Evolutionary conservation across 345 rosid genomes (phyloP), one percentile per base, ranked within the genome.

Genomic region (Mercurialis annua): DNA sequence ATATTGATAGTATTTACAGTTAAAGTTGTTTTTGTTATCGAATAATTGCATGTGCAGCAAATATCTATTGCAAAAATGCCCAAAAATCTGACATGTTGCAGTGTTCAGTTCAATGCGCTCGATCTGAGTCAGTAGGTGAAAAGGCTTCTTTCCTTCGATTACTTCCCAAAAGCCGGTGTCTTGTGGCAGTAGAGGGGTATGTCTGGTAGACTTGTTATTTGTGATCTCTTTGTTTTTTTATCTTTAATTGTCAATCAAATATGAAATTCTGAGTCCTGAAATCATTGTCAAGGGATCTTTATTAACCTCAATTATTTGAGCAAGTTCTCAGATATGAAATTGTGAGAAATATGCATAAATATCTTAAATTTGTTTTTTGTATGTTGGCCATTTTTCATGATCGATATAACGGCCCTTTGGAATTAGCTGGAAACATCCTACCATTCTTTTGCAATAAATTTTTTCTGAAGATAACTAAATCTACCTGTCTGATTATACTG

Each of bases 111-210:
- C 73, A 90, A 93, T 85, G 97, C n/a, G n/a, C 97, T 68, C 85
- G 97, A 50, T 89, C 98, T 47, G 98, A 93, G 79, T 81, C 97
- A 0, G 62, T 89, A 21, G 61, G 73, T 51, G 97, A 90, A 56
- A 90, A 89, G 88, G 86, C 90, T 49, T 93, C 98, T 27, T 93
- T 93, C 55, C 96, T 91, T 42, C 88, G 94, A 57, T 82, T 90
- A 38, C 87, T 93, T 73, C 95, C 92, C 14, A 93, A 85, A 76
- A 80, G 67, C 66, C 87, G 95, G 61, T 90, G 98, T 56, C 77
- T 93, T 65, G 91, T 89, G 60, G 81, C 84, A 1, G 90, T 85
- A 30, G 97, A 93, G 81, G 97, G 98, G 98, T 93, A 82, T 67
- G 75, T 58, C 14, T 43, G 27, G 16, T 62, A 18, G 65, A 12